Conservation (phyloP, 768 basidiomycete genomes). For the Gelatoporia subvermispora region DNA sequence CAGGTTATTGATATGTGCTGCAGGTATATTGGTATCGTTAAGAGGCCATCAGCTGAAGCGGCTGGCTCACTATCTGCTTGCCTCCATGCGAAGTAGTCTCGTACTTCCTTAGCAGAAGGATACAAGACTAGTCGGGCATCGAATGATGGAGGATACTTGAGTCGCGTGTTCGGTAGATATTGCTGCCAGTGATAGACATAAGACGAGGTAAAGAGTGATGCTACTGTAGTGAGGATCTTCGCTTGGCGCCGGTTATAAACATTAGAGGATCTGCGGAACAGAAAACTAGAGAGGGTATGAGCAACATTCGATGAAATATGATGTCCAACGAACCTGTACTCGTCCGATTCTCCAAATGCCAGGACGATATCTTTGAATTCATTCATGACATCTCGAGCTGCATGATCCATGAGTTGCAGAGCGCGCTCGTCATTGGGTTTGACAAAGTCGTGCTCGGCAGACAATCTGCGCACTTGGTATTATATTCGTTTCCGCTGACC, state of each 20-base stretch:
- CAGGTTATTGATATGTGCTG: conserved; percentile 96
- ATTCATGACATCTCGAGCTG: conserved; percentile 77
- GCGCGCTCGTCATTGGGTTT: conserved; percentile 94
- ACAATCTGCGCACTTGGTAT: conserved; percentile 51
- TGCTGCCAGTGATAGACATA: conserved; percentile 84
- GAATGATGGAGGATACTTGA: conserved; percentile 86
- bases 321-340: conserved; percentile 67
- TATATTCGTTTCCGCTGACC: conserved; percentile 6
- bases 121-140: conserved; percentile 87
- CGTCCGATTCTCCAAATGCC: conserved; percentile 95
- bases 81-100: conserved; percentile 95
- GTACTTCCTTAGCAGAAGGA: conserved; percentile 62
- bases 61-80: conserved; percentile 82
- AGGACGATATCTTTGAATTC: conserved; percentile 80
- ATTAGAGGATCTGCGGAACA: conserved; percentile 68
- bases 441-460: conserved; percentile 71
- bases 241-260: conserved; percentile 83
- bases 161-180: conserved; percentile 68
- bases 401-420: conserved; percentile 86
- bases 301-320: neutral
- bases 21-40: conserved; percentile 1
- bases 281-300: conserved; percentile 56
- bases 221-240: conserved; percentile 81
- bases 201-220: conserved; percentile 84
- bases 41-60: neutral